Conservation (phyloP, 768 basidiomycete species). For the Boletus pseudo-olivaceus region DNA sequence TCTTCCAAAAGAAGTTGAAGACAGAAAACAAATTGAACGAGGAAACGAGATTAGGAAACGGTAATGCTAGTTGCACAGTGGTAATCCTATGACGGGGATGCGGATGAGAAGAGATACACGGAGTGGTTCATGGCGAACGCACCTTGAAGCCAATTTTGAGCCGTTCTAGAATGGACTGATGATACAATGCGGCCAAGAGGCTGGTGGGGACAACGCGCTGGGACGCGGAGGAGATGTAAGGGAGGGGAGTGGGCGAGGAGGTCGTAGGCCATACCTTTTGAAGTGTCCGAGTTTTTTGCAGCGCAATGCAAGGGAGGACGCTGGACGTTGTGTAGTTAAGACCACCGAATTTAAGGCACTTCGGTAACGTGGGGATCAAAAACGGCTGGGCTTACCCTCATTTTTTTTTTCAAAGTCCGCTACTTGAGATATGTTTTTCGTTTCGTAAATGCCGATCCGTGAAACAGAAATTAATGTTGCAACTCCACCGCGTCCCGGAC, state of each 20-base stretch:
- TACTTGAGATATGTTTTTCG: conserved; percentile 15
- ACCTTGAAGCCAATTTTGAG: conserved; percentile 74
- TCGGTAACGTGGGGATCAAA: conserved; percentile 40
- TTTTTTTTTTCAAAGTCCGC: conserved; percentile 37
- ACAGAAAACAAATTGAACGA: conserved; percentile 51
- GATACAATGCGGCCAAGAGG: conserved; percentile 68
- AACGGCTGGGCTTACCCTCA: conserved; percentile 32
- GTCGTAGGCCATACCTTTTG: conserved; percentile 43
- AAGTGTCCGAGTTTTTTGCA: conserved; percentile 31
- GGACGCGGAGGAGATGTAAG: conserved; percentile 23
- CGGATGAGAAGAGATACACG: conserved; percentile 25
- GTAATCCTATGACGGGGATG: conserved; percentile 40
- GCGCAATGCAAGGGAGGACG: conserved; percentile 31
- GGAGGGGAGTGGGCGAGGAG: conserved; percentile 11
- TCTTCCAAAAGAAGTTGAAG: conserved; percentile 46
- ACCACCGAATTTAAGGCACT: conserved; percentile 40
- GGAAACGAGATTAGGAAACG: conserved; percentile 50
- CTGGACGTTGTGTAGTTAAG: conserved; percentile 29
- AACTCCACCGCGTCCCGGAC: neutral
- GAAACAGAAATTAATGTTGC: conserved; percentile 1
- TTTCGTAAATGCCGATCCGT: conserved; percentile 27
- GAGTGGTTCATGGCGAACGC: conserved; percentile 14
- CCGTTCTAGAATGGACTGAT: conserved; percentile 76
- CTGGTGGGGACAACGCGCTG: conserved; percentile 28
- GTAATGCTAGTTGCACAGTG: conserved; percentile 65